Base-by-base conservation (phyloP, 2,329 filamentous ascomycete genomes). In the Colletotrichum lindemuthianum region DNA sequence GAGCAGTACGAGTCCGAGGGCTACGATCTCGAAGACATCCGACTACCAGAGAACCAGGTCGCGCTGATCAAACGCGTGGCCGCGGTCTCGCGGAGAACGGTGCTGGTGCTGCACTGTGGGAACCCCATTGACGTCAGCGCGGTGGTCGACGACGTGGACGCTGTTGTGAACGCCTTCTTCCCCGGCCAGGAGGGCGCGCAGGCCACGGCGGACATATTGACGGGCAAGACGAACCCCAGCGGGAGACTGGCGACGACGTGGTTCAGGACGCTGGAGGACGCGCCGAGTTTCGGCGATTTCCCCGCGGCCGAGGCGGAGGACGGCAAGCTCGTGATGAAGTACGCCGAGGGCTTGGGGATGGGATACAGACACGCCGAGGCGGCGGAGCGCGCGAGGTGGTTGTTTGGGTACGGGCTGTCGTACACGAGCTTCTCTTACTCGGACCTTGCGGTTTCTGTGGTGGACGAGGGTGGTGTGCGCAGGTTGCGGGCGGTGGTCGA, bases 401-500 rank as follows among this genome's bases (percentile, higher is more conserved):
- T 48, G 4, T 67, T 66, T 15, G 59, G 63, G 6, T 51, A 56
- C 34, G 66, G 66, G 9, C 36, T 67, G 16, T 60, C 66, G 6
- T 59, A 66, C 40, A 63, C 63, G 7, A n/a, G 54, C 2, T 67
- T 67, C 37, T 33, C 48, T 6, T 67, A 68, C 40, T 53, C 43
- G 3, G 59, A 55, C 4, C 41, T 60, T 8, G 13, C 7, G 4
- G 49, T 41, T 3, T 32, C 16, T 1, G 52, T 64, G 6, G 24
- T 63, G 13, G 72, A 70, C 3, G 63, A 65, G 47, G 67, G 67
- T 16, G 67, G 65, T 12, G 72, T 68, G 8, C 66, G 68, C 44
- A 68, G 61, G 11, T 55, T 72, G 57, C 71, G 68, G 10, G 45
- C 32, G 6, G 39, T 57, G 69, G 87, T 90, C 69, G 88, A 84